phyloP scores from a whole-genome alignment of 1,139 yeast species.

The Scheffersomyces cryptocercus region DNA sequence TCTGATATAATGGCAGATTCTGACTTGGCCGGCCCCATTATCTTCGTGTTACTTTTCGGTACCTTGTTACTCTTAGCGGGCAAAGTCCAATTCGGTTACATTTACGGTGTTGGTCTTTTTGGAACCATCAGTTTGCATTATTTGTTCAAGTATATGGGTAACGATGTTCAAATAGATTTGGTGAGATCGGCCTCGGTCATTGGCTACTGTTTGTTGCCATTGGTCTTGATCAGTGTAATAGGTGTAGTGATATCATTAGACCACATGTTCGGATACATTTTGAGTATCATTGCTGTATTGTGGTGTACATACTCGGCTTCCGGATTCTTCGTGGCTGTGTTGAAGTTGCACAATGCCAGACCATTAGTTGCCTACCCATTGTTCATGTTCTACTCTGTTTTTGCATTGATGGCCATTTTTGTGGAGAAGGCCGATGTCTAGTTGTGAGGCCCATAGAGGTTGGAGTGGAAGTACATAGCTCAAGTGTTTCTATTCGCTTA shows the following conservation, averaged over 20 bases:
- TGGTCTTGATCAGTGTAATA: conserved; percentile 74
- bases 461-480: no score
- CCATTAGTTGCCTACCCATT: conserved; percentile 92
- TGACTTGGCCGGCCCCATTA: conserved; percentile 92
- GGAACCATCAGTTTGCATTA: conserved; percentile 86
- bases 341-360: conserved; percentile 83
- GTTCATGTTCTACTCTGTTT: conserved; percentile 87
- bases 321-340: conserved; percentile 86
- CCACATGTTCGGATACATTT: conserved; percentile 69
- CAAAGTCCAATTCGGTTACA: conserved; percentile 94
- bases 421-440: conserved; percentile 48
- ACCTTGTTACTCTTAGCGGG: conserved; percentile 80
- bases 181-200: conserved; percentile 84
- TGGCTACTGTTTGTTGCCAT: conserved; percentile 91
- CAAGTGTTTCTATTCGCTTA: background rate
- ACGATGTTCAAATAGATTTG: conserved; percentile 59
- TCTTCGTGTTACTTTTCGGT: conserved; percentile 90
- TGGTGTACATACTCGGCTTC: conserved; percentile 97
- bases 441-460: background rate
- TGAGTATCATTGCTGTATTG: conserved; percentile 69
- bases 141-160: conserved; percentile 83
- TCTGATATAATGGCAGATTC: conserved; percentile 86
- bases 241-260: conserved; percentile 74
- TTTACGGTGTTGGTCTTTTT: conserved; percentile 91
- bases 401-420: conserved; percentile 95